Evolutionary conservation across 1,139 yeast species (phyloP).

Genomic region (Nakaseomyces bracarensis): DNA sequence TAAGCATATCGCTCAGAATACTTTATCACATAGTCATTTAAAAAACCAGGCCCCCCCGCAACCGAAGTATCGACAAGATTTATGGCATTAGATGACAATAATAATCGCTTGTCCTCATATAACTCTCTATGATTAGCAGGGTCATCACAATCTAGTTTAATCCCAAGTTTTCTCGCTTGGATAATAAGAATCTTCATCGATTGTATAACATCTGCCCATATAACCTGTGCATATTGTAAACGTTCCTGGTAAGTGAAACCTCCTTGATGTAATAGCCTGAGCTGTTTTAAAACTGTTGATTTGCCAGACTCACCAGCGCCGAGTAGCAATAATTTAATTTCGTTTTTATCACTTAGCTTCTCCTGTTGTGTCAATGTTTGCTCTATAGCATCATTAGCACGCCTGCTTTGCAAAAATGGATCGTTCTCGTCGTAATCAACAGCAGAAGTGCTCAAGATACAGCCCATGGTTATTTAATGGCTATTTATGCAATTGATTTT

Average conservation of each 20-base stretch:
- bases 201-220: slow-evolving; percentile 89
- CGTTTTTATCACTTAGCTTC: slow-evolving; percentile 44
- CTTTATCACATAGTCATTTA: slow-evolving; percentile 56
- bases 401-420: slow-evolving; percentile 43
- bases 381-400: slow-evolving; percentile 60
- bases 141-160: slow-evolving; percentile 53
- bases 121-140: slow-evolving; percentile 39
- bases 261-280: slow-evolving; percentile 75
- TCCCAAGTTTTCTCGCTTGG: slow-evolving; percentile 58
- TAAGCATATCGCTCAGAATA: slow-evolving; percentile 49
- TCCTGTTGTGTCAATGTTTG: slow-evolving; percentile 46
- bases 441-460: slow-evolving; percentile 48
- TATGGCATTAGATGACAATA: slow-evolving; percentile 51
- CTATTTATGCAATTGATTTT: slow-evolving; percentile 3
- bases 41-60: slow-evolving; percentile 59
- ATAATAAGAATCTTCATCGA: slow-evolving; percentile 76
- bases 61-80: slow-evolving; percentile 56
- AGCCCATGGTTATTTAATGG: slow-evolving; percentile 48
- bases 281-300: slow-evolving; percentile 90
- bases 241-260: slow-evolving; percentile 80
- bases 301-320: slow-evolving; percentile 98
- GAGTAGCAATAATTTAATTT: slow-evolving; percentile 57
- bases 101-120: slow-evolving; percentile 39
- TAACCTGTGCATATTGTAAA: slow-evolving; percentile 74
- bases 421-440: slow-evolving; percentile 39